Evolutionary conservation across 1,139 yeast genomes (phyloP).

Genomic region (Kodamaea ohmeri): DNA sequence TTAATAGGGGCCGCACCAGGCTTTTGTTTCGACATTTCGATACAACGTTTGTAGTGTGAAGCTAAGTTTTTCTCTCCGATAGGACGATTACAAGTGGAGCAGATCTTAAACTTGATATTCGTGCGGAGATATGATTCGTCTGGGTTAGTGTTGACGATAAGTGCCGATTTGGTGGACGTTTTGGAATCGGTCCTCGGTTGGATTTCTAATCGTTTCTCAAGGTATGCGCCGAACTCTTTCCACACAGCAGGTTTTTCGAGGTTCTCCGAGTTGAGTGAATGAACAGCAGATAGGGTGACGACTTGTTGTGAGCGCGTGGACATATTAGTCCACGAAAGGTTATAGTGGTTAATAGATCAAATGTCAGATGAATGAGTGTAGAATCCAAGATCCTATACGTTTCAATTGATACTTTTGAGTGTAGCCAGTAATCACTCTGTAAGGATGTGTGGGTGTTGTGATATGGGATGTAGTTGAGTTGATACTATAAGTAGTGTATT

Average conservation of each 20-base stretch:
- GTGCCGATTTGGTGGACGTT: conserved; percentile 16
- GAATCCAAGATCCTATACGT: too few species aligned
- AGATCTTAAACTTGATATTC: conserved; percentile 56
- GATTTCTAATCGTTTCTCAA: conserved; percentile 47
- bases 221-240: conserved; percentile 62
- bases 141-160: conserved; percentile 25
- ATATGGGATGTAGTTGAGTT: too few species aligned
- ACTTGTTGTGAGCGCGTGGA: conserved; percentile 33
- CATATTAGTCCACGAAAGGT: conserved; percentile 16
- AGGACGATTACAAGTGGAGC: conserved; percentile 66
- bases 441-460: too few species aligned
- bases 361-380: too few species aligned
- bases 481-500: too few species aligned
- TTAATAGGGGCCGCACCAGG: conserved; percentile 26
- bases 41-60: conserved; percentile 48
- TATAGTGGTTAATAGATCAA: not conserved
- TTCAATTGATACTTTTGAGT: too few species aligned
- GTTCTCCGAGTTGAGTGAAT: conserved; percentile 20
- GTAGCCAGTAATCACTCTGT: too few species aligned
- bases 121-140: conserved; percentile 41
- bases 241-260: conserved; percentile 35
- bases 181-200: conserved; percentile 19
- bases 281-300: conserved; percentile 28
- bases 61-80: conserved; percentile 47
- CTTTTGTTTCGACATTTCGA: conserved; percentile 43